phyloP scores from a whole-genome alignment of 1,284 basidiomycete genomes.

The Tilletia indica region DNA sequence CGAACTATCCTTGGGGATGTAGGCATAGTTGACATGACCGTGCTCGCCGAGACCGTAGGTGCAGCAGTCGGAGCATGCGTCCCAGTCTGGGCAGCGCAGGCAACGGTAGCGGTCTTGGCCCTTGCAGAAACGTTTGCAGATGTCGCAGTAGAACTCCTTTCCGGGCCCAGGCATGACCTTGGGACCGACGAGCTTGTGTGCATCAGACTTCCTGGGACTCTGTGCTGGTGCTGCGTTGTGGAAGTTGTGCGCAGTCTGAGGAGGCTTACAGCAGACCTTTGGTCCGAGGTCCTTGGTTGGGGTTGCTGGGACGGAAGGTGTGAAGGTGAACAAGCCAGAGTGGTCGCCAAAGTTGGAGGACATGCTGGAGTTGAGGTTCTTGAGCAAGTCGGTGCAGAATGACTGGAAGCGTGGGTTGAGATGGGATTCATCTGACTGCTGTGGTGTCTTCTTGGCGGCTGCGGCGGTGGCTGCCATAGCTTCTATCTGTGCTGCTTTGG shows the following conservation, averaged over 20 bases:
- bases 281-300: too few species aligned
- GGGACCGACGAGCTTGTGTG: neutral
- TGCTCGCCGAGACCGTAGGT: neutral
- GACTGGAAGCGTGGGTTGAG: slow-evolving; percentile 14
- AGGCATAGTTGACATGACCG: neutral
- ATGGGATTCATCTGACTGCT: too few species aligned
- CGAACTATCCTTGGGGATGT: too few species aligned
- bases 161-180: neutral
- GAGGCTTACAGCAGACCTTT: too few species aligned
- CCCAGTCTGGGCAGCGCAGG: slow-evolving; percentile 5
- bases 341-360: slow-evolving; percentile 8
- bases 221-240: neutral
- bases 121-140: neutral
- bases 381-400: slow-evolving; percentile 13
- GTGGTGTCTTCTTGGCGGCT: too few species aligned
- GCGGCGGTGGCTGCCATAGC: neutral
- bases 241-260: too few species aligned
- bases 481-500: neutral
- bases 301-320: neutral
- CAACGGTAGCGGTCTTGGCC: neutral
- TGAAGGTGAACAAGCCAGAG: neutral
- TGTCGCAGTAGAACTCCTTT: slow-evolving; percentile 2
- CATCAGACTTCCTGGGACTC: neutral
- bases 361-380: slow-evolving; percentile 16
- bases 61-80: neutral